These are phyloP conservation scores for Rhizoclosmatium sp. DNA, from an alignment of 192 early-diverging fungal genomes.

Conservation along the genomic window DNA sequence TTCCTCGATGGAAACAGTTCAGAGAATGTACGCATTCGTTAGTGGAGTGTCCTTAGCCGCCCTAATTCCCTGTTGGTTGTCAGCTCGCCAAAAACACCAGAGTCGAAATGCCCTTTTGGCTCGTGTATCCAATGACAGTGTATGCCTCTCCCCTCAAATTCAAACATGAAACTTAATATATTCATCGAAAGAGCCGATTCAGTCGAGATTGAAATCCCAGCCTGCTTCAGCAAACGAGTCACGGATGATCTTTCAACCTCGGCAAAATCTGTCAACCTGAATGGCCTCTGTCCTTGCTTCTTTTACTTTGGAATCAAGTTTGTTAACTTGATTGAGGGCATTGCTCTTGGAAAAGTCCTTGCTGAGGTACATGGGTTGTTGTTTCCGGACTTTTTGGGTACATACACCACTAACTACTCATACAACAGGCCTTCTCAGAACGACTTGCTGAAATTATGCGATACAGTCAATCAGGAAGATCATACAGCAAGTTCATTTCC, in stretches of 20 bases:
- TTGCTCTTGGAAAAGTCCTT: slow-evolving; percentile 24
- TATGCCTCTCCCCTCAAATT: slow-evolving; percentile 9
- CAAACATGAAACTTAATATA: neutral
- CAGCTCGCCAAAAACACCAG: slow-evolving; percentile 47
- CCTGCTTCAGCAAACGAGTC: slow-evolving; percentile 48
- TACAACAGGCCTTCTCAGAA: slow-evolving; percentile 44
- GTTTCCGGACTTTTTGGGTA: neutral
- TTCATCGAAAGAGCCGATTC: slow-evolving; percentile 29
- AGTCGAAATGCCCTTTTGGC: slow-evolving; percentile 57
- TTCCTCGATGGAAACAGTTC: slow-evolving; percentile 51
- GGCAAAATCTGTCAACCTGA: slow-evolving; percentile 48
- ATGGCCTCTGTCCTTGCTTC: slow-evolving; percentile 50
- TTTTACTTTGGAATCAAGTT: slow-evolving; percentile 54
- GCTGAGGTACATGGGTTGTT: slow-evolving; percentile 28
- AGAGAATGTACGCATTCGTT: slow-evolving; percentile 27
- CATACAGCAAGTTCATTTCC: slow-evolving; percentile 45
- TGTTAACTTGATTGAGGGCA: slow-evolving; percentile 47
- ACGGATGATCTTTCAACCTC: slow-evolving; percentile 50
- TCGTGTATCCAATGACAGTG: slow-evolving; percentile 48
- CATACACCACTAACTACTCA: neutral
- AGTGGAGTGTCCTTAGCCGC: neutral
- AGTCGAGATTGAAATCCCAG: slow-evolving; percentile 50
- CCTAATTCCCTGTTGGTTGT: neutral
- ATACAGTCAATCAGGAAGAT: slow-evolving; percentile 50
- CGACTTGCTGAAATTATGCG: slow-evolving; percentile 47